Conservation (phyloP, 2,329 filamentous ascomycete genomes). For the Epichloe aotearoae region DNA sequence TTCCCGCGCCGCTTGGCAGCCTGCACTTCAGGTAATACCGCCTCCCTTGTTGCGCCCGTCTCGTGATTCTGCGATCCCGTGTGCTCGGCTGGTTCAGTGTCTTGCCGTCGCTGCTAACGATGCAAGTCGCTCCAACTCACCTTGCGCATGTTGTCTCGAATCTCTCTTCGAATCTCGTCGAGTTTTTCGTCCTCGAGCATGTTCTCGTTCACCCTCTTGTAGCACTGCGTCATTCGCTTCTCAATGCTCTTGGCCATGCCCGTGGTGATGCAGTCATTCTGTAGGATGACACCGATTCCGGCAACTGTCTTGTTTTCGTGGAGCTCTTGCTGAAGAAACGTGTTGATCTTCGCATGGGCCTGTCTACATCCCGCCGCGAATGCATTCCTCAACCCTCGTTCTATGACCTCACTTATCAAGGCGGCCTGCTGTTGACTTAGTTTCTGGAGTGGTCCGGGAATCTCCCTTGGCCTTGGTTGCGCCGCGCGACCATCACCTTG, state of each 20-base stretch:
- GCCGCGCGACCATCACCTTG: not conserved
- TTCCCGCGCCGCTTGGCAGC: not conserved
- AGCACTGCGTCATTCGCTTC: not conserved
- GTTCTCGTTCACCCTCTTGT: not conserved
- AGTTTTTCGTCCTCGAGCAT: not conserved
- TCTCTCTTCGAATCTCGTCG: not conserved
- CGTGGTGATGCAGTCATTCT: not conserved
- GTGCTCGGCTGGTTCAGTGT: not conserved
- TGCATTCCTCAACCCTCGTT: no score
- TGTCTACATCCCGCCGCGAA: no score
- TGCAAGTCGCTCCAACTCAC: not conserved
- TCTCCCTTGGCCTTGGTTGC: not conserved
- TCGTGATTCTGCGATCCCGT: not conserved
- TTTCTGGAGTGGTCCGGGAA: not conserved
- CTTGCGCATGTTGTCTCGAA: not conserved
- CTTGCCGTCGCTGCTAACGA: not conserved
- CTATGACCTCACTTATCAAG: no score
- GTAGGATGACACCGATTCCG: not conserved
- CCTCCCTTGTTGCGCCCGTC: not conserved
- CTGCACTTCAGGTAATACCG: not conserved
- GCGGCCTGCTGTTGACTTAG: no score
- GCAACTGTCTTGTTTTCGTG: not conserved
- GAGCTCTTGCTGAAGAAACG: not conserved
- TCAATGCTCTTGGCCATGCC: not conserved
- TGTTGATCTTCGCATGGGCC: not conserved